Base-by-base conservation (phyloP, 176 grass and related monocot species). In the Triticum urartu region DNA sequence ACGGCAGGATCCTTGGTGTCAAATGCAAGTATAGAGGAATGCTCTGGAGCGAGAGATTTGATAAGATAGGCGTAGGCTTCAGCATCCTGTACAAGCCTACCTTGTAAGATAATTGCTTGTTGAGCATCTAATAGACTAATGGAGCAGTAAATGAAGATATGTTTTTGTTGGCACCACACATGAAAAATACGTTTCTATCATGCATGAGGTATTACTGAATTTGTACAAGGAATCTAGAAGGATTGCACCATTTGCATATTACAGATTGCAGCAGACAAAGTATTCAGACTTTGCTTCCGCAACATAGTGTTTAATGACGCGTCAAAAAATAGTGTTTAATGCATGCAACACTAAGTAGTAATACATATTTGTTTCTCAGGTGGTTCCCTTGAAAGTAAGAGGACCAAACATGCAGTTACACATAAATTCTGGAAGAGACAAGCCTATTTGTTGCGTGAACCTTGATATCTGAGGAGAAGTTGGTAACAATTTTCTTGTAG, bases 21-120 rank as follows among this genome's bases (percentile, higher is more conserved):
- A 39, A 93, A 72, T 65, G 88, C 84, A 48, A 81, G 85, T 83
- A 91, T 80, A 64, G 86, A 81, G 83, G 91, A 88, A 83, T 94
- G 81, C 86, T 98, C 96, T 64, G 96, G 96, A 86, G 96, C 96
- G 89, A 98, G 96, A 73, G 93, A 81, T 82, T 95, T 98, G 72
- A 98, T 82, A 83, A 98, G 96, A 66, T 98, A 94, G 83, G 93
- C 93, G 91, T 98, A 98, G 61, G 96, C 93, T 86, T 98, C 91
- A 80, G 91, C 91, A 85, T 98, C 93, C 96, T 98, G 88, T 68
- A 81, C 70, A 84, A 65, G 79, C 68, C 77, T 40, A 77, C 75
- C 39, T 40, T 30, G 4, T 88, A 72, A 81, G 70, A 88, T 24
- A 52, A 81, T 69, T 17, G 54, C 20, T 39, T 70, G 68, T 48